phyloP scores from a whole-genome alignment of 2,329 filamentous ascomycete species.

The Aureobasidium sp. region DNA sequence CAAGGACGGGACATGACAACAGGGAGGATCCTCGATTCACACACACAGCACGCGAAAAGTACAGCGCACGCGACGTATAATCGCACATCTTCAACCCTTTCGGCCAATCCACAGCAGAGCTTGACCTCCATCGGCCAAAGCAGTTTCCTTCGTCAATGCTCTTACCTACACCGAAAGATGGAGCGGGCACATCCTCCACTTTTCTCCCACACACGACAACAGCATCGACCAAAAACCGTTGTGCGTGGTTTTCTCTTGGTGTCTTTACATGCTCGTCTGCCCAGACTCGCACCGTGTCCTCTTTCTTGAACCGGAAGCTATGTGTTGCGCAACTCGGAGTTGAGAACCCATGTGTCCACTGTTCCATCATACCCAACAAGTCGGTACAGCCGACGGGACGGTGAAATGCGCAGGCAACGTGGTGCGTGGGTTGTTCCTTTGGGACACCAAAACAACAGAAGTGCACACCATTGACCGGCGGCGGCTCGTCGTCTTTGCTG shows the following conservation, averaged over 20 bases:
- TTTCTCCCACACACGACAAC: neutral
- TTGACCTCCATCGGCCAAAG: neutral
- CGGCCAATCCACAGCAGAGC: neutral
- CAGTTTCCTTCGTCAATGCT: neutral
- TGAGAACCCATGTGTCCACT: neutral
- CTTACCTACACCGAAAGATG: neutral
- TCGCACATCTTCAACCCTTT: neutral
- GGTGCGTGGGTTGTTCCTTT: neutral
- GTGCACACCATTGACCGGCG: neutral
- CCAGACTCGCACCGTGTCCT: neutral
- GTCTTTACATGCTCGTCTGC: neutral
- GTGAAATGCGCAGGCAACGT: neutral
- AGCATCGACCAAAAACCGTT: neutral
- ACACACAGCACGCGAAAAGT: neutral
- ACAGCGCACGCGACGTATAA: neutral
- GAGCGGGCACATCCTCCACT: slow-evolving; percentile 4
- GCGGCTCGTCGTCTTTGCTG: neutral
- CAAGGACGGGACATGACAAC: neutral
- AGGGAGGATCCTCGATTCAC: neutral
- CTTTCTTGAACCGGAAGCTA: too few species aligned
- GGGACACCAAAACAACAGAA: neutral
- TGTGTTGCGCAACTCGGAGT: neutral
- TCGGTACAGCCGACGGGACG: slow-evolving; percentile 1
- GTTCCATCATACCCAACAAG: neutral
- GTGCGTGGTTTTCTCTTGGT: neutral